Evolutionary conservation across 2,329 filamentous ascomycete genomes (phyloP).

Genomic region (Fusarium multiceps): DNA sequence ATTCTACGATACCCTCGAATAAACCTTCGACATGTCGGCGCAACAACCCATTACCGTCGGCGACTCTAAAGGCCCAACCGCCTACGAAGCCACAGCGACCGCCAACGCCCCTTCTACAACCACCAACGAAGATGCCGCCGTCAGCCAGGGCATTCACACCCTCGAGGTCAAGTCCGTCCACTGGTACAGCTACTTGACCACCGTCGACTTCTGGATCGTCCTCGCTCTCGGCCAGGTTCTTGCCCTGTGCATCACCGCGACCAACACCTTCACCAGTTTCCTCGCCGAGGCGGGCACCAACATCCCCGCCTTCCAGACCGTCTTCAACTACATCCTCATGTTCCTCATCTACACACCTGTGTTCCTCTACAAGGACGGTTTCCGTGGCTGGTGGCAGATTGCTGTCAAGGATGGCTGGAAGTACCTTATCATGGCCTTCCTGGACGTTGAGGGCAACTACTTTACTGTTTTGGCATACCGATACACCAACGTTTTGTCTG

Average conservation of each 20-base stretch:
- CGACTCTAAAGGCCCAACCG: slow-evolving; percentile 41
- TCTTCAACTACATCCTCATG: slow-evolving; percentile 93
- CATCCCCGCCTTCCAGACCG: slow-evolving; percentile 93
- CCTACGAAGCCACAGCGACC: slow-evolving; percentile 25
- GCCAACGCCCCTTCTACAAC: slow-evolving; percentile 8
- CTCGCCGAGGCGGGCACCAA: slow-evolving; percentile 74
- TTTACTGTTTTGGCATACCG: slow-evolving; percentile 95
- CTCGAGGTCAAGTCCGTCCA: slow-evolving; percentile 65
- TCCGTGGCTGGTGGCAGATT: slow-evolving; percentile 73
- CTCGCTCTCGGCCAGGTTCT: slow-evolving; percentile 84
- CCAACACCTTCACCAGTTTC: slow-evolving; percentile 88
- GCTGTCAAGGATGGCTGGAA: slow-evolving; percentile 84
- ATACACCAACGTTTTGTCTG: slow-evolving; percentile 90
- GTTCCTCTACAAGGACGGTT: slow-evolving; percentile 83
- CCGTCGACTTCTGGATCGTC: slow-evolving; percentile 88
- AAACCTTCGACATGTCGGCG: slow-evolving; percentile 27
- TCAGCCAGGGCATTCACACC: slow-evolving; percentile 63
- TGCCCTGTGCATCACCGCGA: slow-evolving; percentile 89
- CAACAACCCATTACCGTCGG: slow-evolving; percentile 16
- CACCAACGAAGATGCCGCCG: slow-evolving; percentile 50
- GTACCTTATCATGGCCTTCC: slow-evolving; percentile 90
- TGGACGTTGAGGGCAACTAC: slow-evolving; percentile 97
- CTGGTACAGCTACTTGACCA: slow-evolving; percentile 82
- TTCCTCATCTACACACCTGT: slow-evolving; percentile 83
- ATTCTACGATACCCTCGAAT: slow-evolving; percentile 15